Evolutionary conservation across 208 protist species (phyloP).

Genomic region (Wallacemonas sp.): DNA sequence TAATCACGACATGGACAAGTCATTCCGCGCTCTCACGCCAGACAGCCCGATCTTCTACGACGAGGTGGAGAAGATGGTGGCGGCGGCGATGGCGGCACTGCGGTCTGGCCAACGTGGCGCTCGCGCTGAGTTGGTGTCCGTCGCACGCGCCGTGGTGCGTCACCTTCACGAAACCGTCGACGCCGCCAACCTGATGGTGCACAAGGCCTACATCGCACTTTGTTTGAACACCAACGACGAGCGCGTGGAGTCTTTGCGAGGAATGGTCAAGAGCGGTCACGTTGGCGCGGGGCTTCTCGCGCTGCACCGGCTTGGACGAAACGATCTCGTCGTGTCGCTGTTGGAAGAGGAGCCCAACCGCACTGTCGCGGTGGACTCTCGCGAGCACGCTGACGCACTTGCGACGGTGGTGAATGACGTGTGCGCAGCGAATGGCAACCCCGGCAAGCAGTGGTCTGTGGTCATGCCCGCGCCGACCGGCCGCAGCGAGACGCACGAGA

Average conservation of each 20-base stretch:
- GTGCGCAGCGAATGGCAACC: conserved; percentile 9
- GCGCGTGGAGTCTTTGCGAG: conserved; percentile 1
- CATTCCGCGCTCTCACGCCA: conserved; percentile 13
- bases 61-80: conserved; percentile 12
- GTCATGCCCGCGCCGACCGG: not conserved
- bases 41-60: not conserved
- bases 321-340: conserved; percentile 1
- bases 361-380: not conserved
- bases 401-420: not conserved
- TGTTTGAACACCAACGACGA: conserved; percentile 10
- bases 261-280: conserved; percentile 5
- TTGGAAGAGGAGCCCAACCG: not conserved
- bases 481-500: no score
- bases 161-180: conserved; percentile 8
- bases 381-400: not conserved
- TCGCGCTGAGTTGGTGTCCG: not conserved
- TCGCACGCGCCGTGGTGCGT: conserved; percentile 3
- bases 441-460: conserved; percentile 11
- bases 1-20: conserved; percentile 22
- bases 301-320: conserved; percentile 1
- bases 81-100: not conserved
- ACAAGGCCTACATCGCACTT: conserved; percentile 15
- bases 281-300: conserved; percentile 2
- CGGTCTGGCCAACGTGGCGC: not conserved
- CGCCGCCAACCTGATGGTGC: conserved; percentile 7